phyloP scores from a whole-genome alignment of 345 rosid genomes.

The Abelmoschus esculentus region DNA sequence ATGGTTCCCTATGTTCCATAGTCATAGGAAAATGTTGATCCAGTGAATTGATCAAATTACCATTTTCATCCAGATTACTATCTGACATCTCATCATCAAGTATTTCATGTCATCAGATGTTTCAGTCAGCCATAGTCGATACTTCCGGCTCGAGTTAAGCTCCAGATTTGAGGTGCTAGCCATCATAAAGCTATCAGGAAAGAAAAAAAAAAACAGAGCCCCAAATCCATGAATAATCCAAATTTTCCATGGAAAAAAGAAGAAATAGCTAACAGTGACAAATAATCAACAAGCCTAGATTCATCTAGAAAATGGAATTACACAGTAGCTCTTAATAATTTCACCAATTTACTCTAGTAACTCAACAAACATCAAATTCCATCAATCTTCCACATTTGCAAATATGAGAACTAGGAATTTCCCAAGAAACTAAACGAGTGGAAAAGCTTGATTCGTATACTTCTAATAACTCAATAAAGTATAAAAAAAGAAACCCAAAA shows the following conservation, averaged over 20 bases:
- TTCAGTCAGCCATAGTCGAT: slow-evolving; percentile 30
- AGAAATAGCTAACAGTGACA: not conserved
- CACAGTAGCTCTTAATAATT: not conserved
- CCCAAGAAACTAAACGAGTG: not conserved
- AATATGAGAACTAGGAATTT: not conserved
- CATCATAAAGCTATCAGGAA: slow-evolving; percentile 19
- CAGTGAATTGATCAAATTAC: slow-evolving; percentile 15
- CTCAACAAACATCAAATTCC: slow-evolving; percentile 1
- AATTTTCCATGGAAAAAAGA: not conserved
- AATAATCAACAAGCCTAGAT: not conserved
- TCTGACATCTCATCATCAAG: slow-evolving; percentile 31
- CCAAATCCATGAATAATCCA: not conserved
- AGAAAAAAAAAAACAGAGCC: not conserved
- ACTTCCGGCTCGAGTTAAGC: slow-evolving; percentile 19
- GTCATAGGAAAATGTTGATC: slow-evolving; percentile 6
- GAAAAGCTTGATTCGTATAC: not conserved
- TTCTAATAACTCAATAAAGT: not conserved
- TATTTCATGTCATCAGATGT: slow-evolving; percentile 31
- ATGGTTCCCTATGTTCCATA: slow-evolving; percentile 17
- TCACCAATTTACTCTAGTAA: not conserved
- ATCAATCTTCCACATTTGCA: not conserved
- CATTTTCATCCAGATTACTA: slow-evolving; percentile 24
- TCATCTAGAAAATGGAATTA: not conserved
- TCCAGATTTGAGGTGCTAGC: slow-evolving; percentile 26
- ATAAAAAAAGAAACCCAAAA: not conserved